Evolutionary conservation across 2,329 filamentous ascomycete genomes (phyloP).

Genomic region (Neonectria neomacrospora): DNA sequence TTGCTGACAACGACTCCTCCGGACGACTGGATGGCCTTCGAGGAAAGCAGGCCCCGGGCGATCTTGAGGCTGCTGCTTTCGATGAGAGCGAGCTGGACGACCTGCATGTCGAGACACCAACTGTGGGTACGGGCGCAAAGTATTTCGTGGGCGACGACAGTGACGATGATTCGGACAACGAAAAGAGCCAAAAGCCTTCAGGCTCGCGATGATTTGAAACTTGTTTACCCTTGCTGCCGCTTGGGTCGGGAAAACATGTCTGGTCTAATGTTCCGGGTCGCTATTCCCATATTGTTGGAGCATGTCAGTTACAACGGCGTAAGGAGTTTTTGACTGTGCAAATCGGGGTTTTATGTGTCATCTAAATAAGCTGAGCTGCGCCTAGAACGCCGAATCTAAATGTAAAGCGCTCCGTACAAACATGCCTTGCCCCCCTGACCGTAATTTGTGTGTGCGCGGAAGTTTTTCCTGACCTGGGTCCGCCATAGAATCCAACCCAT

Average conservation of each 20-base stretch:
- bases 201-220: conserved; percentile 9
- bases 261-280: conserved; percentile 21
- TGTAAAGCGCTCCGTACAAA: conserved; percentile 41
- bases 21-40: conserved; percentile 60
- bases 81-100: conserved; percentile 74
- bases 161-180: conserved; percentile 51
- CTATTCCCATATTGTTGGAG: conserved; percentile 17
- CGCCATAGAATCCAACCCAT: conserved; percentile 33
- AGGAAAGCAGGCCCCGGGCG: conserved; percentile 57
- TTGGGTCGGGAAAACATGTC: not conserved
- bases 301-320: conserved; percentile 31
- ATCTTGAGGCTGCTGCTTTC: conserved; percentile 73
- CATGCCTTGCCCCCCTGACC: conserved; percentile 32
- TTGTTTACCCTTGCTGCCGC: not conserved
- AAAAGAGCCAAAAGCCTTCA: conserved; percentile 19
- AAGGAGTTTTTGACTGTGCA: conserved; percentile 36
- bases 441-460: conserved; percentile 20
- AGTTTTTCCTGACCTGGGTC: conserved; percentile 35
- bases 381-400: conserved; percentile 40
- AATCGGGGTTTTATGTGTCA: conserved; percentile 36
- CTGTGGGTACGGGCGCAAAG: conserved; percentile 54
- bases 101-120: conserved; percentile 63
- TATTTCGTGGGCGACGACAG: conserved; percentile 67
- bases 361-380: conserved; percentile 39
- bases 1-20: conserved; percentile 53